Conservation (phyloP, 768 basidiomycete genomes). For the Boletus tylopilopsis region DNA sequence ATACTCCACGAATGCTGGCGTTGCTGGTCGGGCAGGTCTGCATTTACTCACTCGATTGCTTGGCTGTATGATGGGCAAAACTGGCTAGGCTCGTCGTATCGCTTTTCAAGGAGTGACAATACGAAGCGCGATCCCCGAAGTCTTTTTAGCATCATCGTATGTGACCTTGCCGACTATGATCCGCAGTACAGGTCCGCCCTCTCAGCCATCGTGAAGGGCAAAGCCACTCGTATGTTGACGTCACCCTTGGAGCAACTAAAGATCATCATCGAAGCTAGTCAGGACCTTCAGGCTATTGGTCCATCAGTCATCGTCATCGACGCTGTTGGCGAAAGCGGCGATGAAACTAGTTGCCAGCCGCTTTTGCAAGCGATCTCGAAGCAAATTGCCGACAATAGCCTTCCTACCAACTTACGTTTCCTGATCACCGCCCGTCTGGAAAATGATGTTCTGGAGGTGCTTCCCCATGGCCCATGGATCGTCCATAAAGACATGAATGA, state of each 20-base stretch:
- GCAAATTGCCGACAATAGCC: not conserved
- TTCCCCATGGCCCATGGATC: conserved; percentile 7
- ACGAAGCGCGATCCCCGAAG: too few species aligned
- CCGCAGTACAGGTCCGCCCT: conserved; percentile 10
- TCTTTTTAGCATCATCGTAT: conserved; percentile 7
- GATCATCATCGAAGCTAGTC: conserved; percentile 20
- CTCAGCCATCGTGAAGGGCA: not conserved
- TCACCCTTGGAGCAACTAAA: conserved; percentile 13
- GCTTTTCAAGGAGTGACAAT: too few species aligned
- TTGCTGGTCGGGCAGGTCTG: too few species aligned
- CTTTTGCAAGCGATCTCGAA: too few species aligned
- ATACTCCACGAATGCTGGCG: too few species aligned
- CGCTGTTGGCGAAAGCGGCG: conserved; percentile 21
- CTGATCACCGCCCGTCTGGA: conserved; percentile 14
- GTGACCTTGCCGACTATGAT: conserved; percentile 22
- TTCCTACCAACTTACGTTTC: conserved; percentile 1
- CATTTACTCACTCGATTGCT: too few species aligned
- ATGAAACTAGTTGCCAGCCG: conserved; percentile 1
- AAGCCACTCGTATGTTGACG: conserved; percentile 1
- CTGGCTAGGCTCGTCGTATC: too few species aligned
- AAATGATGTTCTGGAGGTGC: conserved; percentile 3
- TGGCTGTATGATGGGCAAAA: too few species aligned
- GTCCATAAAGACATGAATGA: conserved; percentile 11
- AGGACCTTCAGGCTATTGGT: conserved; percentile 12
- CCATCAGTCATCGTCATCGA: conserved; percentile 31